Evolutionary conservation across 148 eudicot species (phyloP).

Genomic region (Chenopodium quinoa): DNA sequence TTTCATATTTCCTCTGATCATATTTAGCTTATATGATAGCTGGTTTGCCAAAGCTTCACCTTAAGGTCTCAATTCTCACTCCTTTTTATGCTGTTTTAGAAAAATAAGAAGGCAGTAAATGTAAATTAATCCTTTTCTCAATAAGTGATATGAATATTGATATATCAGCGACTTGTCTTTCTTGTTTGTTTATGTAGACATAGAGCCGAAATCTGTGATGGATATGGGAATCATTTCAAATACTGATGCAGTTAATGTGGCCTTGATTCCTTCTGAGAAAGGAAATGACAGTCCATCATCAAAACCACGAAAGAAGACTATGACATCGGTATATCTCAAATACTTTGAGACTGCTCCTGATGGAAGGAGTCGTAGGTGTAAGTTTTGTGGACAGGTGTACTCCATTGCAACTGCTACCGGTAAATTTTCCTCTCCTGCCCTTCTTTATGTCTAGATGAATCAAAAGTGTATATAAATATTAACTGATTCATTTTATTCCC

Average conservation of each 20-base stretch:
- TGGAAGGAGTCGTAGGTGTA: conserved; percentile 82
- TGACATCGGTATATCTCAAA: conserved; percentile 83
- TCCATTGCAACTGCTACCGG: conserved; percentile 95
- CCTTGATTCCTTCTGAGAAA: conserved; percentile 56
- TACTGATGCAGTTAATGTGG: conserved; percentile 48
- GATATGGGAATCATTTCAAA: conserved; percentile 49
- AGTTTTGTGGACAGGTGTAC: conserved; percentile 85
- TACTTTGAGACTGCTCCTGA: conserved; percentile 74
- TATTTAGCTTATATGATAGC: not conserved
- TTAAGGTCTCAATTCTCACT: not conserved
- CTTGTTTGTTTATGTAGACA: conserved; percentile 37
- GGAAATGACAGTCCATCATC: conserved; percentile 38
- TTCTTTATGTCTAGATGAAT: not conserved
- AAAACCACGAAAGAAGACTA: conserved; percentile 77
- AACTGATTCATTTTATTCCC: not conserved
- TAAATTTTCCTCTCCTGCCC: conserved; percentile 22
- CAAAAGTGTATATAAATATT: not conserved
- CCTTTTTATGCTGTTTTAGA: not conserved
- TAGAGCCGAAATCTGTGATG: conserved; percentile 60
- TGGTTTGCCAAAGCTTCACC: not conserved
- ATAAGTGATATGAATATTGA: not conserved
- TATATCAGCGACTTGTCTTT: conserved; percentile 5
- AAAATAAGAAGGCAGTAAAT: not conserved
- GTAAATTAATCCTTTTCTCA: not conserved
- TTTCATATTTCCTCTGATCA: not conserved